A percentile compares a stretch with the other conserved stretches of the same genome.
Conservation (phyloP, 1,284 basidiomycete genomes). For the Marasmius sp. region DNA sequence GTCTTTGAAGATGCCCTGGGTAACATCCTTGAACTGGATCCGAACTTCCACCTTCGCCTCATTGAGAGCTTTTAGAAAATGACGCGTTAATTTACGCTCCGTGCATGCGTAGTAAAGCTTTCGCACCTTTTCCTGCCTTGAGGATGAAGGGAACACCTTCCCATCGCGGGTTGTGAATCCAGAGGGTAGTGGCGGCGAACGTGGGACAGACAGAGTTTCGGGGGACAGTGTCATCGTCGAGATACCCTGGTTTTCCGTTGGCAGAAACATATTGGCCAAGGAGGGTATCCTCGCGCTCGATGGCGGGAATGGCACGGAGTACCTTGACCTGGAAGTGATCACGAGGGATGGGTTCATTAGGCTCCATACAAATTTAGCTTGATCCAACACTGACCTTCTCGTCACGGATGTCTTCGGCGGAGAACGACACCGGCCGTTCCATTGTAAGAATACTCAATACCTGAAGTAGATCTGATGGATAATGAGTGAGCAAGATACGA, state of each 20-base stretch:
- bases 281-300: constrained; percentile 76
- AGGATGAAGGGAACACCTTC: constrained; percentile 97
- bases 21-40: constrained; percentile 95
- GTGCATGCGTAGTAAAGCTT: not conserved
- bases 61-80: constrained; percentile 69
- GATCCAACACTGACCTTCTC: constrained; percentile 71
- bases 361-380: constrained; percentile 15
- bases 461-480: constrained; percentile 78
- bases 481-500: not conserved
- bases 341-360: constrained; percentile 12
- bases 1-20: constrained; percentile 92
- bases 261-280: constrained; percentile 90
- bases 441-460: constrained; percentile 91
- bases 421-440: constrained; percentile 97
- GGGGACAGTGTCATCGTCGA: constrained; percentile 93
- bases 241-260: constrained; percentile 93
- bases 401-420: constrained; percentile 94
- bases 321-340: constrained; percentile 79
- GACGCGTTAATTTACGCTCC: not conserved
- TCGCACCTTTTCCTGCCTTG: constrained; percentile 90
- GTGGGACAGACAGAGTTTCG: constrained; percentile 91
- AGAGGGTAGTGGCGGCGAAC: constrained; percentile 84
- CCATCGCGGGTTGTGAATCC: constrained; percentile 94
- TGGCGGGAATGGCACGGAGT: constrained; percentile 83
- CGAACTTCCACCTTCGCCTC: constrained; percentile 97